These are phyloP conservation scores for Populus nigra DNA, from an alignment of 345 rosid genomes.

Conservation along the genomic window DNA sequence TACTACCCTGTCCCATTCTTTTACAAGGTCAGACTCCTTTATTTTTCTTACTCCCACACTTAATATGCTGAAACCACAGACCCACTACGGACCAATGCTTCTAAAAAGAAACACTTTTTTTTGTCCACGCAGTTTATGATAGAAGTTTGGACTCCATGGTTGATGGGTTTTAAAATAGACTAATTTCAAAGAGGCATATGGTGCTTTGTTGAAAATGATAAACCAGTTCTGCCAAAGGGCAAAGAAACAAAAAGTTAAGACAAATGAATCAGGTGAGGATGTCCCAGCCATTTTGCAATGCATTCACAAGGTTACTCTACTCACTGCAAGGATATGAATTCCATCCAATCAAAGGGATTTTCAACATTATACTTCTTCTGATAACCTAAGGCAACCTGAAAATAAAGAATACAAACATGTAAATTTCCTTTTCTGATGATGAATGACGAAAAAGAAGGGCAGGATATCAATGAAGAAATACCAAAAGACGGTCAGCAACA, in stretches of 20 bases:
- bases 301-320: constrained; percentile 21
- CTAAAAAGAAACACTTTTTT: no score
- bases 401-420: neutral
- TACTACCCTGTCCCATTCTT: neutral
- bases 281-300: neutral
- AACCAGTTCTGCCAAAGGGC: neutral
- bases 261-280: neutral
- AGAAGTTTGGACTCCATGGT: neutral
- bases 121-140: no score
- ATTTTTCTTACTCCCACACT: neutral
- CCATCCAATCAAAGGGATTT: constrained; percentile 99
- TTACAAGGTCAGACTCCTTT: neutral
- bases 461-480: constrained; percentile 22
- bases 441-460: neutral
- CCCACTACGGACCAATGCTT: no score
- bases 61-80: neutral
- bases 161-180: neutral
- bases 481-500: constrained; percentile 88
- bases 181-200: neutral
- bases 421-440: neutral
- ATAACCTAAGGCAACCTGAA: constrained; percentile 68
- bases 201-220: neutral
- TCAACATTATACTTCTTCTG: constrained; percentile 59
- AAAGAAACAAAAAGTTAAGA: neutral
- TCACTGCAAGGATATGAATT: constrained; percentile 88